Evolutionary conservation across 805 yeast genomes (phyloP).

Genomic region (Ascoidea rubescens): DNA sequence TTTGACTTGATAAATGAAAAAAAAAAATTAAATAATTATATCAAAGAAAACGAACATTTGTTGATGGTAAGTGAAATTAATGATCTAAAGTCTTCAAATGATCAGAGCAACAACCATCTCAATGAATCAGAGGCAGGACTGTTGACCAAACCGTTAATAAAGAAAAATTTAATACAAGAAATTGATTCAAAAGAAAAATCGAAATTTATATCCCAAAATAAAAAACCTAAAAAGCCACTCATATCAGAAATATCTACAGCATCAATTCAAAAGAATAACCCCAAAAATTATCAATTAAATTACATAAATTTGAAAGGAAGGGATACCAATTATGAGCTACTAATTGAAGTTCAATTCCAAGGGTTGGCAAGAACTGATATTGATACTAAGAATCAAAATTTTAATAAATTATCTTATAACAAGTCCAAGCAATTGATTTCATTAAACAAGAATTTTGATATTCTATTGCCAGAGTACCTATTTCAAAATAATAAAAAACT

Average conservation of each 20-base stretch:
- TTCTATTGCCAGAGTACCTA: too few relatives aligned
- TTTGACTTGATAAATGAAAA: constrained; percentile 23
- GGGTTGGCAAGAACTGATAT: too few relatives aligned
- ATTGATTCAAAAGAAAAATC: constrained; percentile 18
- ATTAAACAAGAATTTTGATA: too few relatives aligned
- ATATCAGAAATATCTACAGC: too few relatives aligned
- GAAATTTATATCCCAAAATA: too few relatives aligned
- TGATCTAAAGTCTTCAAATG: constrained; percentile 5
- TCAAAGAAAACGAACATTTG: constrained; percentile 19
- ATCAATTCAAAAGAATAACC: neutral
- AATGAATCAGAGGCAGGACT: constrained; percentile 12
- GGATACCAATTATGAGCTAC: neutral
- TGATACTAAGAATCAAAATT: too few relatives aligned
- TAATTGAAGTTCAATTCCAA: neutral
- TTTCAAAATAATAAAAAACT: too few relatives aligned
- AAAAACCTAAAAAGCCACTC: neutral
- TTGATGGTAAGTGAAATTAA: constrained; percentile 6
- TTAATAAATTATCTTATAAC: too few relatives aligned
- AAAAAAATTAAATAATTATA: constrained; percentile 18
- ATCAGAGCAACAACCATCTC: neutral
- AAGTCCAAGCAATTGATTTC: too few relatives aligned
- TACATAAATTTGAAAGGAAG: too few relatives aligned
- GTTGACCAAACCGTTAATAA: constrained; percentile 3
- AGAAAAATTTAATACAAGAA: constrained; percentile 41
- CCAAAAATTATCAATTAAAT: neutral